Evolutionary conservation across 768 basidiomycete genomes (phyloP), one percentile per base, ranked within the genome.

Genomic region (Leucocoprinus leucothites): DNA sequence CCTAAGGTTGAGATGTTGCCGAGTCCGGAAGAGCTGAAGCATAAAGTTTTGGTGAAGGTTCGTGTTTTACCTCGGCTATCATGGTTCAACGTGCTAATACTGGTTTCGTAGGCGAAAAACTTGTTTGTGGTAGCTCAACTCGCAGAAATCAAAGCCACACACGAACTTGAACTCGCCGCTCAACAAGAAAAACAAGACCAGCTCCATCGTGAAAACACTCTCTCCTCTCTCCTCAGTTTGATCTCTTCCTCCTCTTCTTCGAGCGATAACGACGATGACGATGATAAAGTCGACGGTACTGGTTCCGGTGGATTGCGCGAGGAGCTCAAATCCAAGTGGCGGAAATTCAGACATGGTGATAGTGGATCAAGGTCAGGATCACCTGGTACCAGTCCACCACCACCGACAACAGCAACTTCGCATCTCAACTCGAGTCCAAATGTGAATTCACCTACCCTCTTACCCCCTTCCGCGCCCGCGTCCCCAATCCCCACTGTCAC

Each of bases 41-140:
- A 84, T 3, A 83, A 82, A 58, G 79, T 97, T n/a, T 66, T 97
- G 34, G 70, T 98, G 57, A 98, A 98, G 78, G 91, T 86, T 26
- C 45, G 74, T 68, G 16, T 51, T 34, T 41, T 24, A 5, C 41
- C 46, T 11, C 2, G 16, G 7, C 11, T 31, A 11, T 31, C 31
- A 11, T 31, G 5, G 31, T 31, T 31, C 11, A 31, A 11, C 11
- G 31, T 31, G 31, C n/a, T 34, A 34, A 6, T 38, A 4, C 16
- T 38, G 38, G 14, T 3, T 38, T 38, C 16, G 14, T 51, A 88
- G 86, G 82, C 89, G 3, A 93, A 92, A 74, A 91, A 91, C 63
- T 69, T 87, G 24, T 90, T 91, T 63, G 80, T 93, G 13, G 80
- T 87, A 7, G 89, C 86, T 61, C 89, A 92, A 63, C 77, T 90